phyloP scores from a whole-genome alignment of 2,329 filamentous ascomycete species.

The Paecilomyces fulvus region DNA sequence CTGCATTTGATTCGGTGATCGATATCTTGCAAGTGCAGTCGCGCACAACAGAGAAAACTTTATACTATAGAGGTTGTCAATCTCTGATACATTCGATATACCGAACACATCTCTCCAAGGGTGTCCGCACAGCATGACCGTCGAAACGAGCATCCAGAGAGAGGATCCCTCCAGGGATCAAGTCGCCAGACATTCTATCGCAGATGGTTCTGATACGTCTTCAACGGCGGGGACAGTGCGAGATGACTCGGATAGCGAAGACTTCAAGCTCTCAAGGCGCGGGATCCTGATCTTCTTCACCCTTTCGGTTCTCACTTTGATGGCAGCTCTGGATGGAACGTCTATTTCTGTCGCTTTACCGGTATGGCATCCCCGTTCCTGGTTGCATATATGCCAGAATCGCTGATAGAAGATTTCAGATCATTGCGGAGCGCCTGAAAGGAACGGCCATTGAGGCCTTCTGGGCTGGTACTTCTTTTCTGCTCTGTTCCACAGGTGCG shows the following conservation, averaged over 20 bases:
- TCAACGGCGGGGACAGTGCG: not conserved
- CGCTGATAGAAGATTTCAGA: conserved; percentile 10
- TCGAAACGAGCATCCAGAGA: not conserved
- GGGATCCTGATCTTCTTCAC: conserved; percentile 6
- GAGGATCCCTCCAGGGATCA: not conserved
- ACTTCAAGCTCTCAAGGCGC: not conserved
- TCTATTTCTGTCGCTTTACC: conserved; percentile 55
- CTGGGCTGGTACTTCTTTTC: conserved; percentile 45
- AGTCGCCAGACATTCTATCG: not conserved
- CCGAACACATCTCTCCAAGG: not conserved
- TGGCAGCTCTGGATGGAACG: conserved; percentile 58
- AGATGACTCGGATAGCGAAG: not conserved
- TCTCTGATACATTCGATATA: not conserved
- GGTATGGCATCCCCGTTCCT: conserved; percentile 11
- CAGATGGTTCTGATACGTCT: not conserved
- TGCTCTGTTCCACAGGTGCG: conserved; percentile 28
- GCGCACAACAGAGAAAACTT: no score
- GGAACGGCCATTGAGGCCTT: conserved; percentile 36
- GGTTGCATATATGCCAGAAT: not conserved
- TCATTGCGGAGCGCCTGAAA: conserved; percentile 24
- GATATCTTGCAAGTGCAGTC: no score
- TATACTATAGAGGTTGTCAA: not conserved
- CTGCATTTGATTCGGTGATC: no score
- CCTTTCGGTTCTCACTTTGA: conserved; percentile 45
- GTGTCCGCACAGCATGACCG: not conserved